Evolutionary conservation across 768 basidiomycete genomes (phyloP).

Genomic region (Gautieria morchelliformis): DNA sequence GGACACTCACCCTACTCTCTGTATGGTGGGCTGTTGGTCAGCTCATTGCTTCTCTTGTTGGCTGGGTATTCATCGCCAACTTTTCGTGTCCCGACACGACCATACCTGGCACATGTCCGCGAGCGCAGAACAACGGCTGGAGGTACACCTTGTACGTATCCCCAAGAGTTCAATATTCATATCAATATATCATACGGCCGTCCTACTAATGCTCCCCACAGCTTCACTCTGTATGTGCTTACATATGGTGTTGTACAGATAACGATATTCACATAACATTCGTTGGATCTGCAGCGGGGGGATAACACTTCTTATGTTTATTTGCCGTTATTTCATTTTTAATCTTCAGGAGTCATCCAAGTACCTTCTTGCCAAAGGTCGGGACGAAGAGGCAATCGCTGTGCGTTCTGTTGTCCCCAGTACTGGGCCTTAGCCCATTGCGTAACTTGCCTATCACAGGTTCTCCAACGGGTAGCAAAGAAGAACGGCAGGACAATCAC

Average conservation of each 20-base stretch:
- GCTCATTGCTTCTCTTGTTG: slow-evolving; percentile 40
- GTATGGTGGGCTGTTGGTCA: slow-evolving; percentile 46
- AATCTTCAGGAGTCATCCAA: slow-evolving; percentile 54
- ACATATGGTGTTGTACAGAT: not conserved
- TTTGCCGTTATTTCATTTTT: slow-evolving; percentile 47
- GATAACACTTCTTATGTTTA: slow-evolving; percentile 43
- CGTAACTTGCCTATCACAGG: slow-evolving; percentile 18
- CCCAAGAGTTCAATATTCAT: not conserved
- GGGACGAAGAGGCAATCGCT: slow-evolving; percentile 45
- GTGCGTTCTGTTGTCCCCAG: slow-evolving; percentile 16
- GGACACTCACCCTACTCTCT: slow-evolving; percentile 46
- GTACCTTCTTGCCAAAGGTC: slow-evolving; percentile 46
- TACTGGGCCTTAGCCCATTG: too few relatives aligned
- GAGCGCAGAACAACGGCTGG: slow-evolving; percentile 51
- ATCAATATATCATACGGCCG: not conserved
- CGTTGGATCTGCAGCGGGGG: slow-evolving; percentile 26
- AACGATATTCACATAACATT: slow-evolving; percentile 2
- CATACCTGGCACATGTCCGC: slow-evolving; percentile 33
- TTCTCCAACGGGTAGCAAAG: slow-evolving; percentile 38
- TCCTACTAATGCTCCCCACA: slow-evolving; percentile 11
- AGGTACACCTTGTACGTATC: slow-evolving; percentile 40
- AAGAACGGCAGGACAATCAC: slow-evolving; percentile 36
- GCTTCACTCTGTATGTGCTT: slow-evolving; percentile 31
- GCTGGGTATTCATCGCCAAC: slow-evolving; percentile 47
- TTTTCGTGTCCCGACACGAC: slow-evolving; percentile 35